Conservation (phyloP, 2,329 filamentous ascomycete species). For the Alternaria longipes region DNA sequence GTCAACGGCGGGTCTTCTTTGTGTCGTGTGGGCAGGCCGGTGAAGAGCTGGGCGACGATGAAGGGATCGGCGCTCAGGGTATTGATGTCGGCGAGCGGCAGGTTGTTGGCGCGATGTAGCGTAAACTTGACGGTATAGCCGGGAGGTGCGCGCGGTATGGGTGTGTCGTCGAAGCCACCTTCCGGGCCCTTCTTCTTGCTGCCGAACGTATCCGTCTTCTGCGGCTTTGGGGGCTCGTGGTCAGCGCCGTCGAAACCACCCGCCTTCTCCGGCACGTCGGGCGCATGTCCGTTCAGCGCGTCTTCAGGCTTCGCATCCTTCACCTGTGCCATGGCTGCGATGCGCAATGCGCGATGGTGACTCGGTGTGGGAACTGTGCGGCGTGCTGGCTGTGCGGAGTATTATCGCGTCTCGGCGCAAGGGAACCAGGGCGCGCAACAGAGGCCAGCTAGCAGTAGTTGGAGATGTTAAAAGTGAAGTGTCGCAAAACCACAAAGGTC, state of each 20-base stretch:
- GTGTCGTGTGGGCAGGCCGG: conserved; percentile 75
- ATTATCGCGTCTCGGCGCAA: conserved; percentile 15
- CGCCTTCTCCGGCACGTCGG: conserved; percentile 22
- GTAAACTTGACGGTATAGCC: conserved; percentile 88
- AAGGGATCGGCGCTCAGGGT: conserved; percentile 85
- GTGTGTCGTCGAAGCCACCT: conserved; percentile 82
- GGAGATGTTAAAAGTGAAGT: not conserved
- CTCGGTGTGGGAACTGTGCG: conserved; percentile 5
- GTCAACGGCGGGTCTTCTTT: conserved; percentile 83
- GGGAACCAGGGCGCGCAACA: conserved; percentile 6
- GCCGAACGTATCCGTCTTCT: conserved; percentile 36
- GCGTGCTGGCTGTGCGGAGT: not conserved
- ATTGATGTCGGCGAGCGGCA: conserved; percentile 83
- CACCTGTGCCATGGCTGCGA: conserved; percentile 24
- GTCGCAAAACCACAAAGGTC: conserved; percentile 2
- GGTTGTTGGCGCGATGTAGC: conserved; percentile 80
- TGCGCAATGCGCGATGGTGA: conserved; percentile 17
- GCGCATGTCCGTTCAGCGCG: conserved; percentile 23
- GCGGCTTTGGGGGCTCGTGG: conserved; percentile 29
- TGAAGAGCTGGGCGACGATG: conserved; percentile 77
- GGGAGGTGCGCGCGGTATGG: conserved; percentile 75
- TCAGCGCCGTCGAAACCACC: conserved; percentile 18
- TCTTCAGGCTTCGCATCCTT: conserved; percentile 18
- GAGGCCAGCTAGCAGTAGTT: not conserved
- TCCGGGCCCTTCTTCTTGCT: conserved; percentile 62